Conservation (phyloP, 805 yeast genomes). For the Metschnikowia drakensbergensis region DNA sequence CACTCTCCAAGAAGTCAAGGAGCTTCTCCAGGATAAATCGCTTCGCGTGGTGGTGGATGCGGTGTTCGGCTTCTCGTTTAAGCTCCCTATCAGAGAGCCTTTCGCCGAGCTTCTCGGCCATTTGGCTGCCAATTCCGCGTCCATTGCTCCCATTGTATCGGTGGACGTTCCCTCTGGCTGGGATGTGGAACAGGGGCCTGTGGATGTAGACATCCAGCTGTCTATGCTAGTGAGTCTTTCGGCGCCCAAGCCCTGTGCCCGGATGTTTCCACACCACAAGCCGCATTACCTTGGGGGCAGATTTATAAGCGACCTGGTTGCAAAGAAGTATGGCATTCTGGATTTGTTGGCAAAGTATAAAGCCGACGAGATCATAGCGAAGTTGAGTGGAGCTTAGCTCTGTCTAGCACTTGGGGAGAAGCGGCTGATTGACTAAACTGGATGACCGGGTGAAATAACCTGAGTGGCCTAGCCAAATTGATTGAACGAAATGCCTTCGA, state of each 20-base stretch:
- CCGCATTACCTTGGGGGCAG: slow-evolving; percentile 88
- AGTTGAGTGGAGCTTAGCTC: slow-evolving; percentile 16
- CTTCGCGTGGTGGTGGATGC: slow-evolving; percentile 62
- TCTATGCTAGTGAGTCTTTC: slow-evolving; percentile 74
- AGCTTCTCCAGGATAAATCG: slow-evolving; percentile 6
- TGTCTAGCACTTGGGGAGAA: too few relatives aligned
- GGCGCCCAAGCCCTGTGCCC: slow-evolving; percentile 89
- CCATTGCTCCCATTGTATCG: slow-evolving; percentile 62
- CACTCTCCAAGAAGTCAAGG: slow-evolving; percentile 31
- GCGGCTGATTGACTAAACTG: too few relatives aligned
- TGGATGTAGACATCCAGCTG: slow-evolving; percentile 49
- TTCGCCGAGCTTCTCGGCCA: slow-evolving; percentile 45
- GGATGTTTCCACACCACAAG: slow-evolving; percentile 38
- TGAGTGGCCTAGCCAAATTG: too few relatives aligned
- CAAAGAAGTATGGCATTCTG: slow-evolving; percentile 67
- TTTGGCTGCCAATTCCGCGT: slow-evolving; percentile 32
- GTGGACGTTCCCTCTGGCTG: slow-evolving; percentile 96
- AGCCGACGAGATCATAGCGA: slow-evolving; percentile 36
- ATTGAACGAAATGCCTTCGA: too few relatives aligned
- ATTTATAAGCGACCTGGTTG: slow-evolving; percentile 65
- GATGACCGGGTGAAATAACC: too few relatives aligned
- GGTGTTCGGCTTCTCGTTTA: slow-evolving; percentile 89
- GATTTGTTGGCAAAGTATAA: slow-evolving; percentile 31
- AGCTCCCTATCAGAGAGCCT: slow-evolving; percentile 82
- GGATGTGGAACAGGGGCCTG: slow-evolving; percentile 83